A percentile compares a stretch with the other conserved stretches of the same genome.
Conservation (phyloP, 768 basidiomycete species). For the Ephemerocybe angulata region DNA sequence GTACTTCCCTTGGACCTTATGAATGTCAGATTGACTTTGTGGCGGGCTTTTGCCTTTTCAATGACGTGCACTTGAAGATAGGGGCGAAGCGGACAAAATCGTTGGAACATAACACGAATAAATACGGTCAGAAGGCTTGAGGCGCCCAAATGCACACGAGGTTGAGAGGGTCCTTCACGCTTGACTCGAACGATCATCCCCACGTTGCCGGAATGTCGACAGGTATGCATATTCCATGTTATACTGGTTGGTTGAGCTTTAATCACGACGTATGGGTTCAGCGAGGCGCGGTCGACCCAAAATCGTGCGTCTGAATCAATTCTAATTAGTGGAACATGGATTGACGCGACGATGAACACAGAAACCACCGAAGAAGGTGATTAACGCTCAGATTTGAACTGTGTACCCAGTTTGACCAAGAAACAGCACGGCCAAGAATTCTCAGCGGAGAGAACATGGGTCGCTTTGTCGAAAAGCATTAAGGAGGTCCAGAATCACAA, state of each 20-base stretch:
- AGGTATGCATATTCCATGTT: conserved; percentile 9
- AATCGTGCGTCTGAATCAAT: conserved; percentile 37
- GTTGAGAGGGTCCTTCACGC: neutral
- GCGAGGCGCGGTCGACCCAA: conserved; percentile 38
- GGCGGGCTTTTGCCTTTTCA: neutral
- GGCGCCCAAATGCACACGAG: neutral
- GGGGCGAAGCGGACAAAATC: neutral
- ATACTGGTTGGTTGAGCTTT: neutral
- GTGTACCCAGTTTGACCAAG: neutral
- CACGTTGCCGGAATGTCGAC: conserved; percentile 14
- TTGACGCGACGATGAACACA: conserved; percentile 19
- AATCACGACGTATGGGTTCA: conserved; percentile 8
- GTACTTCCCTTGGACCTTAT: too few species aligned
- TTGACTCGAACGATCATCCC: neutral
- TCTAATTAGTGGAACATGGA: neutral
- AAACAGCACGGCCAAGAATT: conserved; percentile 70
- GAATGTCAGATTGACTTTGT: too few species aligned
- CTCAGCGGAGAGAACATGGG: conserved; percentile 83
- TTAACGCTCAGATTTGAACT: neutral
- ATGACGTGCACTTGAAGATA: neutral
- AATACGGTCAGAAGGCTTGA: neutral
- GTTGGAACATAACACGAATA: neutral
- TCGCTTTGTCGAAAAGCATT: conserved; percentile 77
- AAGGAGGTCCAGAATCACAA: conserved; percentile 94
- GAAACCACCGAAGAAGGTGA: conserved; percentile 48